Percentiles rank a stretch among this genome's conserved stretches.
Evolutionary conservation across 1,284 basidiomycete species (phyloP).

Genomic region (Mycena sp.): DNA sequence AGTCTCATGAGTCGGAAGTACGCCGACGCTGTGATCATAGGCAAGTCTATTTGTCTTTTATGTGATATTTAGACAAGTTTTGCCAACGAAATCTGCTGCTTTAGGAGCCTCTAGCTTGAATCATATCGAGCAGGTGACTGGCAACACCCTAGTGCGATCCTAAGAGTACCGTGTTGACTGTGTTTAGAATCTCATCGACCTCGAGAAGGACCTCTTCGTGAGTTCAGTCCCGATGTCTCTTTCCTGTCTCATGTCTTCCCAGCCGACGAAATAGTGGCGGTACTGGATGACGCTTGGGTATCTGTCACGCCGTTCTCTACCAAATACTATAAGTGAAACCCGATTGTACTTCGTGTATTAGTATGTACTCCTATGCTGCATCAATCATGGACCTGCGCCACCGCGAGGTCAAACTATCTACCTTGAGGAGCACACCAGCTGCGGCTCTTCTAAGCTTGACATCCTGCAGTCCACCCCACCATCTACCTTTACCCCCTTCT

Average conservation of each 20-base stretch:
- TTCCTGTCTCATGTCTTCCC: neutral
- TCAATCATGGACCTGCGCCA: conserved; percentile 80
- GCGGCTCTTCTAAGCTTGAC: conserved; percentile 69
- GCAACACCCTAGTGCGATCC: neutral
- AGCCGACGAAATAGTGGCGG: conserved; percentile 28
- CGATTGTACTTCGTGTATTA: neutral
- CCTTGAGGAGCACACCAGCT: conserved; percentile 84
- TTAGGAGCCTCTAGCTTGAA: conserved; percentile 45
- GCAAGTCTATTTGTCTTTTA: conserved; percentile 13
- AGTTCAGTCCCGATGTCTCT: conserved; percentile 28
- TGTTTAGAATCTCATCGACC: conserved; percentile 50
- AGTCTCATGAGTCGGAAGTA: conserved; percentile 49
- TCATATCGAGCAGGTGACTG: conserved; percentile 51
- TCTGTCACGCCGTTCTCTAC: conserved; percentile 23
- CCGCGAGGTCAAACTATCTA: conserved; percentile 78
- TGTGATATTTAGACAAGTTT: too few relatives aligned
- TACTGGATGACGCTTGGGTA: conserved; percentile 28
- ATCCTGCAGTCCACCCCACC: conserved; percentile 77
- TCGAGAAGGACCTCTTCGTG: conserved; percentile 57
- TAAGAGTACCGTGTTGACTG: neutral
- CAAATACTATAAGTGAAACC: conserved; percentile 19
- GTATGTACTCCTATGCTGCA: conserved; percentile 19
- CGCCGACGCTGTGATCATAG: conserved; percentile 55
- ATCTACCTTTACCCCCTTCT: conserved; percentile 67
- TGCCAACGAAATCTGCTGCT: too few relatives aligned